Conservation (phyloP, 2,329 filamentous ascomycete genomes). For the Spiromastix sp. region DNA sequence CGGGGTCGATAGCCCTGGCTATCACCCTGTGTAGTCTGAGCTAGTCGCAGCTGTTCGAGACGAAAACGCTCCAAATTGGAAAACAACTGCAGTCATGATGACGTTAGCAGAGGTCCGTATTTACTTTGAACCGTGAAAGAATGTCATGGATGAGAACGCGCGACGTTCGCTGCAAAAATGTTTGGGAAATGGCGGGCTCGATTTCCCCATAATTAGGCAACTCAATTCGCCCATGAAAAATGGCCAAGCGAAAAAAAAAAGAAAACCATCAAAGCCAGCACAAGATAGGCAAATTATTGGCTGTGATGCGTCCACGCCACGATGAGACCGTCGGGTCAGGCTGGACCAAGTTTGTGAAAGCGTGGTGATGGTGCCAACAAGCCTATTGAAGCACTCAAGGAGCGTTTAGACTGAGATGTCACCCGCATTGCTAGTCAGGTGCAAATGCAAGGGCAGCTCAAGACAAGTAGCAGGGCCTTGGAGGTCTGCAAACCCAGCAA, state of each 20-base stretch:
- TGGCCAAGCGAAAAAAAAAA: neutral
- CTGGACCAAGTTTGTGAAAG: too few relatives aligned
- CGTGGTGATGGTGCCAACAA: too few relatives aligned
- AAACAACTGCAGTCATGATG: slow-evolving; percentile 23
- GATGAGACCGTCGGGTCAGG: too few relatives aligned
- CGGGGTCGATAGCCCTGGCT: slow-evolving; percentile 13
- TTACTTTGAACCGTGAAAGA: neutral
- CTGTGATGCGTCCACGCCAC: too few relatives aligned
- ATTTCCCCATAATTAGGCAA: neutral
- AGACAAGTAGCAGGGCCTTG: too few relatives aligned
- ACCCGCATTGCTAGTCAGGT: too few relatives aligned
- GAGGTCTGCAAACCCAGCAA: too few relatives aligned
- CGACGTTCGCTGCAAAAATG: neutral
- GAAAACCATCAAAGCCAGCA: neutral
- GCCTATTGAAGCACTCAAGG: too few relatives aligned
- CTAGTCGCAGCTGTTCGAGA: slow-evolving; percentile 22
- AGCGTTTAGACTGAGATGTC: too few relatives aligned
- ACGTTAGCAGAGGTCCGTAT: neutral
- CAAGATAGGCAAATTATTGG: too few relatives aligned
- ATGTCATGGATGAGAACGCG: neutral
- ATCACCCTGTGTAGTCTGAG: slow-evolving; percentile 18
- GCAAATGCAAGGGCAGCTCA: too few relatives aligned
- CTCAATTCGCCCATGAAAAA: neutral
- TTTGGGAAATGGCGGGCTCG: neutral
- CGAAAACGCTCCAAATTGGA: slow-evolving; percentile 31